Conservation (phyloP, 352 stramenopile genomes). For the Phytophthora lateralis region DNA sequence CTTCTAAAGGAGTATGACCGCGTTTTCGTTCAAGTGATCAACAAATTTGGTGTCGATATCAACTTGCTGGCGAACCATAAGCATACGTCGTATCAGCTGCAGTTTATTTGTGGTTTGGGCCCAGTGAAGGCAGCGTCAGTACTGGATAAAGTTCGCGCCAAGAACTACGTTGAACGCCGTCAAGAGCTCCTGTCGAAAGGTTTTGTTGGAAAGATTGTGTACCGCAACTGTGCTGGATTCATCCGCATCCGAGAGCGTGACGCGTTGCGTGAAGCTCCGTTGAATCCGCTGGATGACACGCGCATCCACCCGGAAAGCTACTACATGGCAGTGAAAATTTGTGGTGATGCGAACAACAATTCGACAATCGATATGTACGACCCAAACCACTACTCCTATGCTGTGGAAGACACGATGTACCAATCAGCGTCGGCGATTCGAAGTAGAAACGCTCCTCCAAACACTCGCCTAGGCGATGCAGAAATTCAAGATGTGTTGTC, state of each 20-base stretch:
- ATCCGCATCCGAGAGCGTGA: constrained; percentile 89
- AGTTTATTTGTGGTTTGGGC: constrained; percentile 88
- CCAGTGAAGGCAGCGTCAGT: constrained; percentile 81
- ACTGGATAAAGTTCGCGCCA: constrained; percentile 84
- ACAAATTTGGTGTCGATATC: constrained; percentile 90
- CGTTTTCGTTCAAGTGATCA: constrained; percentile 84
- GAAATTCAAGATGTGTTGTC: constrained; percentile 90
- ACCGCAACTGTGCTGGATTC: constrained; percentile 88
- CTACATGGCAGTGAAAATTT: constrained; percentile 93
- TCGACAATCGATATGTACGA: constrained; percentile 93
- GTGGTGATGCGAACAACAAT: constrained; percentile 91
- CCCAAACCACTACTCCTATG: constrained; percentile 90
- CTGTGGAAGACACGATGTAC: constrained; percentile 92
- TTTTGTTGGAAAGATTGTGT: constrained; percentile 86
- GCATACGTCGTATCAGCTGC: constrained; percentile 85
- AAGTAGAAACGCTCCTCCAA: constrained; percentile 58
- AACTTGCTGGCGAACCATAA: constrained; percentile 91
- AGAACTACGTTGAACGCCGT: constrained; percentile 85
- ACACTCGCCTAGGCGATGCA: constrained; percentile 63
- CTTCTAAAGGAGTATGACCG: constrained; percentile 87
- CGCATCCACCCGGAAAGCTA: constrained; percentile 91
- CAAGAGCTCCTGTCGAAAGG: constrained; percentile 88
- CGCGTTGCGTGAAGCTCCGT: constrained; percentile 77
- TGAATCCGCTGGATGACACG: constrained; percentile 89
- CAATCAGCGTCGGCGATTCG: constrained; percentile 87